Conservation (phyloP, 345 rosid genomes). For the Carallia pectinifolia region DNA sequence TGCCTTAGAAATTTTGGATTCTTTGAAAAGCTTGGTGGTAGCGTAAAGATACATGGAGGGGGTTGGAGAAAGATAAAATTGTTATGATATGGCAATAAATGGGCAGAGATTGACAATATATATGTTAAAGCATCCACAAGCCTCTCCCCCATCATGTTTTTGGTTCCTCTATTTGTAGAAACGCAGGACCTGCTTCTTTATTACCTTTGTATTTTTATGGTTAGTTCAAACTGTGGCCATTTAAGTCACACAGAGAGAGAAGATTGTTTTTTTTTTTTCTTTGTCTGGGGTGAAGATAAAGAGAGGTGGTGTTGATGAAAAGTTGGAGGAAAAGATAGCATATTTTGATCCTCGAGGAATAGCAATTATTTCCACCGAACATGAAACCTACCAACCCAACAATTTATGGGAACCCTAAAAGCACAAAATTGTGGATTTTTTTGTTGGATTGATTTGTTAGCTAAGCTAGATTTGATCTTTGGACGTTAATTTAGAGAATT, state of each 20-base stretch:
- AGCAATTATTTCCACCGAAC: constrained; percentile 3
- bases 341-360: constrained; percentile 6
- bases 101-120: constrained; percentile 17
- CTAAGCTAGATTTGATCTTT: no score
- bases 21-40: no score
- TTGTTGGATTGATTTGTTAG: no score
- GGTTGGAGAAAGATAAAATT: not conserved
- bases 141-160: not conserved
- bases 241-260: not conserved
- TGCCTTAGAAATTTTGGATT: no score
- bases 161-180: constrained; percentile 25
- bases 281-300: no score
- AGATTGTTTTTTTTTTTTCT: not conserved
- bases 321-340: constrained; percentile 18
- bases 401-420: not conserved
- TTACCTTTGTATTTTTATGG: constrained; percentile 12
- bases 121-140: constrained; percentile 11
- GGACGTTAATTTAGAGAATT: no score
- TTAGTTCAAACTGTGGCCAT: not conserved
- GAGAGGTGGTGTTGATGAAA: not conserved
- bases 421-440: not conserved
- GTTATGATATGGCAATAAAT: constrained; percentile 2
- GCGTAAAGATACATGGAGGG: no score
- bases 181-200: constrained; percentile 19
- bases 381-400: constrained; percentile 25